These are phyloP conservation scores for Solanum bulbocastanum DNA, from an alignment of 257 asterid species.

Conservation along the genomic window DNA sequence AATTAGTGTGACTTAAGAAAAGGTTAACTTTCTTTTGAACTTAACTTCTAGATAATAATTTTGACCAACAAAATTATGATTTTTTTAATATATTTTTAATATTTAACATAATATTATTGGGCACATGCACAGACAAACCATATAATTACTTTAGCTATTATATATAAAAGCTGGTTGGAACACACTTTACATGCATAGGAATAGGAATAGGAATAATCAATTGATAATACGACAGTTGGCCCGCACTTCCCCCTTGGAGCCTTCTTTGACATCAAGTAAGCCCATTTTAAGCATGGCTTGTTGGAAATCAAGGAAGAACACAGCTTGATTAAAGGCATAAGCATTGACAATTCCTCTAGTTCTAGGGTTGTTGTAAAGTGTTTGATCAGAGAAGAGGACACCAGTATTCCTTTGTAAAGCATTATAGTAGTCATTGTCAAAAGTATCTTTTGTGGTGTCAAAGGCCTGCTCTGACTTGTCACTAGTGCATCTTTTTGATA, in stretches of 20 bases:
- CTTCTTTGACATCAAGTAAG: slow-evolving; percentile 56
- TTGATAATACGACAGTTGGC: slow-evolving; percentile 38
- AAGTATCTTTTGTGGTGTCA: slow-evolving; percentile 41
- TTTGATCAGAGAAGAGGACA: slow-evolving; percentile 76
- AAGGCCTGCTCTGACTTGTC: slow-evolving; percentile 60
- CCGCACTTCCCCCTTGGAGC: slow-evolving; percentile 60
- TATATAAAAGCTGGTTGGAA: background rate
- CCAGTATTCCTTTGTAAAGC: slow-evolving; percentile 53
- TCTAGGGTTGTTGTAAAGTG: slow-evolving; percentile 32
- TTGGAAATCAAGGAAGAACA: slow-evolving; percentile 76
- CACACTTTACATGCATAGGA: background rate
- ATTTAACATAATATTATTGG: background rate
- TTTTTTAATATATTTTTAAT: too few relatives aligned
- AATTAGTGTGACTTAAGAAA: too few relatives aligned
- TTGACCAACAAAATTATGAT: too few relatives aligned
- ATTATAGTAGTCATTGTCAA: slow-evolving; percentile 59
- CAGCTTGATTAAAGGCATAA: slow-evolving; percentile 63
- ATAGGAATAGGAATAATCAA: background rate
- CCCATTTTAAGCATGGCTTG: slow-evolving; percentile 82
- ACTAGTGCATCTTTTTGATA: slow-evolving; percentile 46
- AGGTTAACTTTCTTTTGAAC: too few relatives aligned
- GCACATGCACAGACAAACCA: background rate
- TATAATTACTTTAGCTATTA: background rate
- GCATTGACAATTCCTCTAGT: slow-evolving; percentile 56
- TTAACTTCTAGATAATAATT: too few relatives aligned